phyloP scores from a whole-genome alignment of 306 rosid species.

The Corylus avellana region DNA sequence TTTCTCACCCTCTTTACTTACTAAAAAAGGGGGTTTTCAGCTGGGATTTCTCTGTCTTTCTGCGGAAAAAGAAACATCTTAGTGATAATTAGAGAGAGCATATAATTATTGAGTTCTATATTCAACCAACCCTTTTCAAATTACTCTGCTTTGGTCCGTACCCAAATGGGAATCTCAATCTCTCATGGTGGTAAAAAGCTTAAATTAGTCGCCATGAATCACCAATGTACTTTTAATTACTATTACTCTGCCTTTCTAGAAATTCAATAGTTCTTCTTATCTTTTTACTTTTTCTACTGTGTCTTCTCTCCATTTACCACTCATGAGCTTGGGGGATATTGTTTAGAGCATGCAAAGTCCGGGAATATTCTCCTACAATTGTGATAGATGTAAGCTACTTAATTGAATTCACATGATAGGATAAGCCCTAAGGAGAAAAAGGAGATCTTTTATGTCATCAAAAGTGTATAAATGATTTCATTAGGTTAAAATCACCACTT shows the following conservation, averaged over 20 bases:
- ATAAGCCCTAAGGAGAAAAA: too few species aligned
- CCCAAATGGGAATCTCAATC: not conserved
- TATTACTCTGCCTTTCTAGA: not conserved
- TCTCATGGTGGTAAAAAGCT: not conserved
- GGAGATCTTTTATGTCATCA: too few species aligned
- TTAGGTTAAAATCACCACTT: too few species aligned
- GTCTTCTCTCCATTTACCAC: not conserved
- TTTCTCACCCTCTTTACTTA: not conserved
- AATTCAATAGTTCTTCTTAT: not conserved
- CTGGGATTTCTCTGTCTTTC: not conserved
- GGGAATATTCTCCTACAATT: not conserved
- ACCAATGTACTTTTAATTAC: too few species aligned
- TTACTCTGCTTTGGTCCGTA: not conserved
- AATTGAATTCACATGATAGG: too few species aligned
- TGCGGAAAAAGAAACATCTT: not conserved
- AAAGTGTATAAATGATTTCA: too few species aligned
- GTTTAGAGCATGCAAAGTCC: too few species aligned
- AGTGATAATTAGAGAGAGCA: not conserved
- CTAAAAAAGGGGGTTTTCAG: not conserved
- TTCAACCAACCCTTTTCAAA: not conserved
- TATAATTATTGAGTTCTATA: conserved; percentile 2
- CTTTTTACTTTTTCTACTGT: not conserved
- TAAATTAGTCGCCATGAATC: not conserved
- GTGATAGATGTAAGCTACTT: not conserved
- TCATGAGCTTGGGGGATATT: too few species aligned